Base-by-base conservation (phyloP, 805 yeast genomes). In the Suhomyces tanzawaensis region DNA sequence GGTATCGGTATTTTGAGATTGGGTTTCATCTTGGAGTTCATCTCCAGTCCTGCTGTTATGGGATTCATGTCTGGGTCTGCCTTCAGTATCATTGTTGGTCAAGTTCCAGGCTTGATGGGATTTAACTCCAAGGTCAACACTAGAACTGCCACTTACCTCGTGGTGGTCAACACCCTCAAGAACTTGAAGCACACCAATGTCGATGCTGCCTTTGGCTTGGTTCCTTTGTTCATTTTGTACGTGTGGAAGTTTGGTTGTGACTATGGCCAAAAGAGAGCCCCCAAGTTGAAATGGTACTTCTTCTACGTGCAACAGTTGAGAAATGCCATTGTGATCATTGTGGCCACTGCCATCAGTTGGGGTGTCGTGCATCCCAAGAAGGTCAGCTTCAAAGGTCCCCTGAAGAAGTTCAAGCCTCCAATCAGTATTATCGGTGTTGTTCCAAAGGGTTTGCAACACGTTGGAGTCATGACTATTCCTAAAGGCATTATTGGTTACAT, bases 51-150 rank as follows among this genome's bases (percentile, higher is more conserved):
- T 32, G 95, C 96, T 1, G 95, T 90, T 29, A 72, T 88, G 64
- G 97, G 97, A 0, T 90, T 89, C 69, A 90, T 90, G 91, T 76
- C 91, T 23, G 97, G 97, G 36, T 89, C 96, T 4, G 96, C 97
- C 2, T 75, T 90, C 52, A 81, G 72, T 52, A 90, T 90, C 55
- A 71, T 83, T 24, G 62, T 71, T 43, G 97, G 97, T 17, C 97
- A 90, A 66, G 81, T 90, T 5, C 95, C 97, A 4, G 83, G 72
- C 4, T 71, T 90, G 42, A 73, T 90, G 85, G 97, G 97, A 13
- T 84, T 72, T 64, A 71, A 58, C 49, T 77, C 66, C 13, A 41
- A 47, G 22, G 87, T 89, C 40, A 80, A 86, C 65, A 84, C 95
- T 8, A 79, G 93, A 63, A 75, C 55, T 2, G 69, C 89, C 0